These are phyloP conservation scores for Carex arenaria DNA, from an alignment of 202 grass and related monocot genomes.

Conservation along the genomic window DNA sequence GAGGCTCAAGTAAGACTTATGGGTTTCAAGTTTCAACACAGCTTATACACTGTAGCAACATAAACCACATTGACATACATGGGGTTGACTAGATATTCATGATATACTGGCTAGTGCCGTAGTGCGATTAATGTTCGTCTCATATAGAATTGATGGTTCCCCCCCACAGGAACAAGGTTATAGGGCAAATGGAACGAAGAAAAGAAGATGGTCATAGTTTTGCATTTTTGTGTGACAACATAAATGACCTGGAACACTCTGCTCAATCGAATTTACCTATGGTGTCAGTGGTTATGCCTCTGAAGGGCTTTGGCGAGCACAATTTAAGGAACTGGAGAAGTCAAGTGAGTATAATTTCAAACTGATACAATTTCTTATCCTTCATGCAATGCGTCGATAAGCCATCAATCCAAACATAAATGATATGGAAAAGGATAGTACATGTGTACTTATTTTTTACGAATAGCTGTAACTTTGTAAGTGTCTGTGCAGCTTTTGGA, in stretches of 20 bases:
- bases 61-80: background rate
- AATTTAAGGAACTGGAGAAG: constrained; percentile 97
- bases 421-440: background rate
- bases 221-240: constrained; percentile 77
- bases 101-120: background rate
- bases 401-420: background rate
- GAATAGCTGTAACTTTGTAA: background rate
- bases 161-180: constrained; percentile 47
- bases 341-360: constrained; percentile 47
- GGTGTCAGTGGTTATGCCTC: constrained; percentile 91
- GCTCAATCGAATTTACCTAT: constrained; percentile 81
- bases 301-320: constrained; percentile 95
- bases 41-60: background rate
- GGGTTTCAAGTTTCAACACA: background rate
- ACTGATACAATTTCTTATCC: background rate
- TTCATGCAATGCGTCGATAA: background rate
- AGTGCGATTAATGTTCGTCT: background rate
- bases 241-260: constrained; percentile 93
- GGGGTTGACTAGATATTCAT: background rate
- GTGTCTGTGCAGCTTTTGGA: background rate
- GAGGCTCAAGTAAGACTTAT: constrained; percentile 27
- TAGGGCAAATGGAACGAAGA: constrained; percentile 47
- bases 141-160: background rate
- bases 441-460: background rate
- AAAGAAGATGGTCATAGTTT: constrained; percentile 67